A percentile compares a stretch with the other conserved stretches of the same genome.
Conservation (phyloP, 2,329 filamentous ascomycete species). For the Acrodontium crateriforme region DNA sequence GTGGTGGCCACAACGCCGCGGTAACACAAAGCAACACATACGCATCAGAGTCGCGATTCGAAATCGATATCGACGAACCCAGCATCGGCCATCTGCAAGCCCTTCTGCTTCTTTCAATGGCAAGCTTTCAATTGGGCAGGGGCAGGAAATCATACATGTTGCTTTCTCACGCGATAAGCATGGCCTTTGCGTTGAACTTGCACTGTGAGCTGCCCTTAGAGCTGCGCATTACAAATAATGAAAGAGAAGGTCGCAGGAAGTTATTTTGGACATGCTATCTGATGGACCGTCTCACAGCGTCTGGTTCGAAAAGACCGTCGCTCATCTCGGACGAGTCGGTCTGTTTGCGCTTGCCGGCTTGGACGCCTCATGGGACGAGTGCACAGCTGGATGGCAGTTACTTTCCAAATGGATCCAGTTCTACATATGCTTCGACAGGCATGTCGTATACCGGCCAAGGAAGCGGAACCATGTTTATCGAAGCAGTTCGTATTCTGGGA, state of each 20-base stretch:
- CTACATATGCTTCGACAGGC: slow-evolving; percentile 31
- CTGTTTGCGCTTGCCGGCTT: slow-evolving; percentile 60
- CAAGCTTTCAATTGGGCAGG: slow-evolving; percentile 62
- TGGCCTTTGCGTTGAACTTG: slow-evolving; percentile 69
- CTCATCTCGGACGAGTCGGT: slow-evolving; percentile 66
- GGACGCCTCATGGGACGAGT: slow-evolving; percentile 48
- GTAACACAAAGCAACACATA: slow-evolving; percentile 59
- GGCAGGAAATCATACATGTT: slow-evolving; percentile 83
- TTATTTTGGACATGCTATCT: slow-evolving; percentile 84
- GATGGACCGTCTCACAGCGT: slow-evolving; percentile 70
- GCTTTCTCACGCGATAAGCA: slow-evolving; percentile 63
- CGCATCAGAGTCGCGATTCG: slow-evolving; percentile 51
- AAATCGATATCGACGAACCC: slow-evolving; percentile 68
- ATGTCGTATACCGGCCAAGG: slow-evolving; percentile 55
- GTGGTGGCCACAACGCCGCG: slow-evolving; percentile 52
- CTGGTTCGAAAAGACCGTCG: slow-evolving; percentile 70
- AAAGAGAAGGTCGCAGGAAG: slow-evolving; percentile 64
- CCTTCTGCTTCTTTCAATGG: slow-evolving; percentile 58
- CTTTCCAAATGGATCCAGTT: slow-evolving; percentile 65
- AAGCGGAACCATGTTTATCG: slow-evolving; percentile 67
- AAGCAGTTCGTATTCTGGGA: slow-evolving; percentile 69
- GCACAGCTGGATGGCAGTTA: slow-evolving; percentile 62
- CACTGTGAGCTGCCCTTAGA: slow-evolving; percentile 60
- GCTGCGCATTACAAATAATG: slow-evolving; percentile 47
- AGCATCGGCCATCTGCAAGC: slow-evolving; percentile 66